These are phyloP conservation scores for Citrus trifoliata DNA, from an alignment of 345 rosid genomes.

Conservation along the genomic window DNA sequence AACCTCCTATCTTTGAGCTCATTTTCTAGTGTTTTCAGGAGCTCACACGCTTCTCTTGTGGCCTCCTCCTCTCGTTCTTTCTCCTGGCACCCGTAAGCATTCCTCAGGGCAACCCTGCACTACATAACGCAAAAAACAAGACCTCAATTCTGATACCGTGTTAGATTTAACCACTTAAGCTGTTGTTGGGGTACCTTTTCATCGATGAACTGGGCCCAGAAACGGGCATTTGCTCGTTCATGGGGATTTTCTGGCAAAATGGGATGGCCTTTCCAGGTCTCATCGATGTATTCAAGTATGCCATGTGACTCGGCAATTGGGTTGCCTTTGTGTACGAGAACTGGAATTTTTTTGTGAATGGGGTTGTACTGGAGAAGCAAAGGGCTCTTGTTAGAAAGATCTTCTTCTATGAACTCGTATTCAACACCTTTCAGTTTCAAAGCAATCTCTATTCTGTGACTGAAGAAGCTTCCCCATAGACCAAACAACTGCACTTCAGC, in stretches of 20 bases:
- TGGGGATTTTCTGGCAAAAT: constrained; percentile 47
- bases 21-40: constrained; percentile 42
- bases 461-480: constrained; percentile 42
- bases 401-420: constrained; percentile 47
- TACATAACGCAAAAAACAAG: background rate
- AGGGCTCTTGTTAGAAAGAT: constrained; percentile 14
- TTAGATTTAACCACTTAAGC: too few relatives aligned
- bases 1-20: constrained; percentile 49
- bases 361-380: constrained; percentile 18
- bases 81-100: constrained; percentile 26
- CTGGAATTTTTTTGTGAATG: constrained; percentile 51
- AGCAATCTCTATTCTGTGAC: constrained; percentile 43
- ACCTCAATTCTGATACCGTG: background rate
- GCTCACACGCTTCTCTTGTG: constrained; percentile 33
- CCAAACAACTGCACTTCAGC: constrained; percentile 36
- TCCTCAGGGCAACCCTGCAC: constrained; percentile 33
- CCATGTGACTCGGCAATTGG: constrained; percentile 43
- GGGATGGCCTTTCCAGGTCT: constrained; percentile 41
- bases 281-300: constrained; percentile 54
- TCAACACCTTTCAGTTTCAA: constrained; percentile 47
- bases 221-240: constrained; percentile 45
- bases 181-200: constrained; percentile 30
- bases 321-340: constrained; percentile 42
- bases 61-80: constrained; percentile 30
- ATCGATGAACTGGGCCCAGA: constrained; percentile 57